A percentile compares a stretch with the other conserved stretches of the same genome.
Evolutionary conservation across 2,329 filamentous ascomycete species (phyloP).

Genomic region (Cordyceps farinosa): DNA sequence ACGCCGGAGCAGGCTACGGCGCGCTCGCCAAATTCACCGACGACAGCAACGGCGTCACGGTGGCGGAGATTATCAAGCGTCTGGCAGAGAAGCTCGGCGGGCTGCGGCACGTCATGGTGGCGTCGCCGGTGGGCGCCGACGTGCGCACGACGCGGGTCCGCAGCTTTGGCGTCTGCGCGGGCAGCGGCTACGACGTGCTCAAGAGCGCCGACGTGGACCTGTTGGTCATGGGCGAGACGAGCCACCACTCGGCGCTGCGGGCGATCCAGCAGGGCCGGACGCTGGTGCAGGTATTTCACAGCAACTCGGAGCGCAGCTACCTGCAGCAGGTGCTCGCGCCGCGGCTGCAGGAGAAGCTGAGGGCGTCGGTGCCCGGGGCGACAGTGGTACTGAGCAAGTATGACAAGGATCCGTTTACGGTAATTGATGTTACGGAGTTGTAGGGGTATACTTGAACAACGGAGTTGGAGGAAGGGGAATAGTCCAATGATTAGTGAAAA

Average conservation of each 20-base stretch:
- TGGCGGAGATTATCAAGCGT: conserved; percentile 44
- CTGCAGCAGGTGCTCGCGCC: conserved; percentile 66
- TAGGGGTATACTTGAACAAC: conserved; percentile 17
- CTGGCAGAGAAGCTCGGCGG: conserved; percentile 67
- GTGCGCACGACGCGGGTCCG: conserved; percentile 45
- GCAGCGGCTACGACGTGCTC: conserved; percentile 77
- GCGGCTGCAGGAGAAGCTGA: conserved; percentile 59
- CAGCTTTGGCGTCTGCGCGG: conserved; percentile 82
- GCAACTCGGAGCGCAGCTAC: conserved; percentile 86
- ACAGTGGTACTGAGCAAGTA: conserved; percentile 71
- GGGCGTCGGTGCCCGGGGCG: conserved; percentile 46
- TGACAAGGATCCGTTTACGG: conserved; percentile 85
- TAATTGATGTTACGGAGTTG: conserved; percentile 53
- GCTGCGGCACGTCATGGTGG: conserved; percentile 52
- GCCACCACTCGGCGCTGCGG: conserved; percentile 85
- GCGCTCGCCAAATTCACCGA: conserved; percentile 41
- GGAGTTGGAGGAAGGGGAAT: conserved; percentile 5
- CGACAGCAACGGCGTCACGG: conserved; percentile 30
- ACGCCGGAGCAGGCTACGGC: conserved; percentile 52
- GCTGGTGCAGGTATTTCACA: conserved; percentile 85
- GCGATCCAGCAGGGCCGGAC: conserved; percentile 79
- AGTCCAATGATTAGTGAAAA: background rate
- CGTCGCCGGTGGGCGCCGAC: conserved; percentile 47
- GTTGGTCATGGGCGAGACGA: conserved; percentile 87
- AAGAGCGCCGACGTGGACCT: conserved; percentile 69